Evolutionary conservation across 768 basidiomycete genomes (phyloP).

Genomic region (Suillus discolor): DNA sequence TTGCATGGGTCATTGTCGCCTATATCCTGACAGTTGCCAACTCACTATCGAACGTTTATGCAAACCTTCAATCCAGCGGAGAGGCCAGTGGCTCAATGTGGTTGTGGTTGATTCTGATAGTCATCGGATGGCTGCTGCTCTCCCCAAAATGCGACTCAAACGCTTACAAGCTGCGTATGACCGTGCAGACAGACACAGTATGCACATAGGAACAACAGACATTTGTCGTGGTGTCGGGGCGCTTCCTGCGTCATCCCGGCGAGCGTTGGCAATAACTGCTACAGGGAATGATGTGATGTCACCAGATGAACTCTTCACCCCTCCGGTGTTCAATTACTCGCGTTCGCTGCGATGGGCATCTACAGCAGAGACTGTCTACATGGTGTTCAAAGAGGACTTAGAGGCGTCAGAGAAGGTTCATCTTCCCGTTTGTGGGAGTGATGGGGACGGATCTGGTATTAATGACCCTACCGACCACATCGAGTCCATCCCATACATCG

Average conservation of each 20-base stretch:
- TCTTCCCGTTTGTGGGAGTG: background rate
- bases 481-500: background rate
- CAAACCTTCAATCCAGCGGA: conserved; percentile 3
- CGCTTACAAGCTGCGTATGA: conserved; percentile 29
- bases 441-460: background rate
- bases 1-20: conserved; percentile 39
- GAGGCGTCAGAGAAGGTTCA: background rate
- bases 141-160: conserved; percentile 35
- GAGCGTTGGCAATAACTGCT: background rate
- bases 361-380: background rate
- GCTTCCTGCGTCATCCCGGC: background rate
- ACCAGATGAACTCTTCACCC: conserved; percentile 5
- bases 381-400: background rate
- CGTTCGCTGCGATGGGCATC: conserved; percentile 9
- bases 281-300: conserved; percentile 17
- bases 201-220: background rate
- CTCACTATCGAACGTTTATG: conserved; percentile 15
- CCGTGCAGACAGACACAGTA: conserved; percentile 29
- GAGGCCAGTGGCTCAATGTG: conserved; percentile 30
- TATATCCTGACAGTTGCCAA: conserved; percentile 33
- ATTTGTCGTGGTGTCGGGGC: background rate
- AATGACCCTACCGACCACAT: no score
- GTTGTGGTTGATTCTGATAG: conserved; percentile 39
- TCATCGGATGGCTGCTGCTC: conserved; percentile 38
- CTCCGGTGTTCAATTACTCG: conserved; percentile 10